Evolutionary conservation across 1,284 basidiomycete species (phyloP), one percentile per base, ranked within the genome.

Genomic region (Trichosporon sp.): DNA sequence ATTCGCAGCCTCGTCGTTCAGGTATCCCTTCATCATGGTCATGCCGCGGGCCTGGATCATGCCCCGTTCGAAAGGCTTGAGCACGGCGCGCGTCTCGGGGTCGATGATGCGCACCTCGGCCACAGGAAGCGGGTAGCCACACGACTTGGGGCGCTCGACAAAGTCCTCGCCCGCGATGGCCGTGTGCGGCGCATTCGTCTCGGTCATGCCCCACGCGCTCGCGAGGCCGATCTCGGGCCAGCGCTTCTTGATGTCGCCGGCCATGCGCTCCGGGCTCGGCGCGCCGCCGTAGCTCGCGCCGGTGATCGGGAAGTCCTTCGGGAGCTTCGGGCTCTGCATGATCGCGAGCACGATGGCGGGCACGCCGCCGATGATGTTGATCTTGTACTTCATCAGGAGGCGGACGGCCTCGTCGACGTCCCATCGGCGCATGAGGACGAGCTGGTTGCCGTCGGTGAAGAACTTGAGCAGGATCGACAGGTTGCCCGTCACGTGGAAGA

Each of bases 401-500:
- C 58, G 9, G 13, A 76, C 66, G 10, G 74, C 77, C n/a, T 73
- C 73, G 11, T 63, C 61, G n/a, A 70, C 69, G 58, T 72, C 66
- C 76, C 76, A 78, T 44, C 69, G 60, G 37, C 69, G 65, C 69
- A 76, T 72, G 44, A 74, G 60, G 13, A 76, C 72, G 56, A 78
- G 66, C 64, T 73, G 74, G 23, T 68, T 72, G 19, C 77, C 77
- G 33, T 70, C 73, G 36, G 70, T 69, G 65, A 77, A 68, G 3
- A 72, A 70, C 13, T 75, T 67, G 66, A 75, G 67, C 40, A 77
- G 69, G 71, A 74, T 75, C 5, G 71, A 71, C 0, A 74, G 66
- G 60, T 74, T 74, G 57, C 76, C 77, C 0, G 77, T 77, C 2
- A 77, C 73, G 72, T 78, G 77, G 68, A 78, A 78, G 6, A 78